These are phyloP conservation scores for Medicago arabica DNA, from an alignment of 306 rosid species.

Conservation along the genomic window DNA sequence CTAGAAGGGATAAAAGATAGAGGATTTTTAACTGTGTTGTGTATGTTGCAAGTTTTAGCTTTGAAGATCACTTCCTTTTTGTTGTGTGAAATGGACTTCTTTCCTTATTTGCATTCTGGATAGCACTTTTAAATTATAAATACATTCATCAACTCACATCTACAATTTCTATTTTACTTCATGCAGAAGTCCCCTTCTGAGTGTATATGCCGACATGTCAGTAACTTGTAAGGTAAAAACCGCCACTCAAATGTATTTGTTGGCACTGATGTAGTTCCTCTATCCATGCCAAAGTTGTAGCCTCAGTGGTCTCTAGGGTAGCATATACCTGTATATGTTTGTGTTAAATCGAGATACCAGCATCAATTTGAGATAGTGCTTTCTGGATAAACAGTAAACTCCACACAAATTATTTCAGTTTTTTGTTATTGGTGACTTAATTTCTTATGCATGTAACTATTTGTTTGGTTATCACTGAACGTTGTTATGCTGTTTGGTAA, in stretches of 20 bases:
- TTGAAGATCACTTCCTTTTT: constrained; percentile 5
- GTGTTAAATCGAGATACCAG: not conserved
- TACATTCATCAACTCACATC: constrained; percentile 33
- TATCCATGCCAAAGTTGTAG: constrained; percentile 25
- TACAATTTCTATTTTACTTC: constrained; percentile 35
- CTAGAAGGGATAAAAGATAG: constrained; percentile 34
- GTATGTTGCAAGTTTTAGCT: constrained; percentile 1
- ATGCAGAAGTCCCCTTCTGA: constrained; percentile 93
- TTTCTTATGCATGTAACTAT: constrained; percentile 24
- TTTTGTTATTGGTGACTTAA: constrained; percentile 31
- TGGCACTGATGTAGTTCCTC: constrained; percentile 35
- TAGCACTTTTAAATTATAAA: constrained; percentile 33
- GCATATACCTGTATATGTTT: constrained; percentile 6
- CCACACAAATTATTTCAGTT: not conserved
- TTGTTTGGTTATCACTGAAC: constrained; percentile 22
- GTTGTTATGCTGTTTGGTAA: constrained; percentile 22
- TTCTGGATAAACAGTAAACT: constrained; percentile 13
- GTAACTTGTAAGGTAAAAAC: constrained; percentile 85
- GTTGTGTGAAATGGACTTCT: not conserved
- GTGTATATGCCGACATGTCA: constrained; percentile 99
- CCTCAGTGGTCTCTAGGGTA: constrained; percentile 6
- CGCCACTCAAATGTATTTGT: constrained; percentile 11
- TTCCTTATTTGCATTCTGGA: constrained; percentile 3
- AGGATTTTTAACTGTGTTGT: not conserved
- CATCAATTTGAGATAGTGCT: constrained; percentile 6